Conservation (phyloP, 345 rosid genomes). For the Lumnitzera littorea region DNA sequence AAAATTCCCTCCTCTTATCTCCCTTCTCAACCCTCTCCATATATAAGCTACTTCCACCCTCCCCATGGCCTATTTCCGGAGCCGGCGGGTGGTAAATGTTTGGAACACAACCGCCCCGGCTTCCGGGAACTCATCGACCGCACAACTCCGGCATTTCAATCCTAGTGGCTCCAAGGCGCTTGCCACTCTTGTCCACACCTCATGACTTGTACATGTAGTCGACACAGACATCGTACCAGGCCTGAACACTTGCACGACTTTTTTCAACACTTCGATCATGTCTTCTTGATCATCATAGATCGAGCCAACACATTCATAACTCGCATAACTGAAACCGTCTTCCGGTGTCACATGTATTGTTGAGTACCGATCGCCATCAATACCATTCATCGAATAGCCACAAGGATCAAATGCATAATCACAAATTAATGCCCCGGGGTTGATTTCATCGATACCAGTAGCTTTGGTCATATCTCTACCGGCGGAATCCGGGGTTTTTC, state of each 20-base stretch:
- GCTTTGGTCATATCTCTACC: conserved; percentile 78
- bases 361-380: conserved; percentile 83
- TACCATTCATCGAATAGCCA: conserved; percentile 97
- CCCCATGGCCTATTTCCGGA: conserved; percentile 37
- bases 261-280: conserved; percentile 40
- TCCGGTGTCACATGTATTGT: conserved; percentile 98
- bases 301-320: conserved; percentile 81
- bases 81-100: conserved; percentile 75
- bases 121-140: conserved; percentile 63
- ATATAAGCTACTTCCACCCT: conserved; percentile 6
- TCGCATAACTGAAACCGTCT: conserved; percentile 91
- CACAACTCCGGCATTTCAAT: conserved; percentile 62
- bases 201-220: conserved; percentile 43
- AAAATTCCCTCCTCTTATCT: no score
- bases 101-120: conserved; percentile 67
- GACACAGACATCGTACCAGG: conserved; percentile 67
- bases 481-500: conserved; percentile 40
- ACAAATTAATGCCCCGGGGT: conserved; percentile 58
- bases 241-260: conserved; percentile 67
- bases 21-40: background rate
- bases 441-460: conserved; percentile 61
- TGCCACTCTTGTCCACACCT: conserved; percentile 58
- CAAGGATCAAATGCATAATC: conserved; percentile 97
- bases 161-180: conserved; percentile 58
- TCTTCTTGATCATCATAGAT: conserved; percentile 45